A percentile compares a stretch with the other conserved stretches of the same genome.
Conservation (phyloP, 441 rosid species). For the Populus trichocarpa region DNA sequence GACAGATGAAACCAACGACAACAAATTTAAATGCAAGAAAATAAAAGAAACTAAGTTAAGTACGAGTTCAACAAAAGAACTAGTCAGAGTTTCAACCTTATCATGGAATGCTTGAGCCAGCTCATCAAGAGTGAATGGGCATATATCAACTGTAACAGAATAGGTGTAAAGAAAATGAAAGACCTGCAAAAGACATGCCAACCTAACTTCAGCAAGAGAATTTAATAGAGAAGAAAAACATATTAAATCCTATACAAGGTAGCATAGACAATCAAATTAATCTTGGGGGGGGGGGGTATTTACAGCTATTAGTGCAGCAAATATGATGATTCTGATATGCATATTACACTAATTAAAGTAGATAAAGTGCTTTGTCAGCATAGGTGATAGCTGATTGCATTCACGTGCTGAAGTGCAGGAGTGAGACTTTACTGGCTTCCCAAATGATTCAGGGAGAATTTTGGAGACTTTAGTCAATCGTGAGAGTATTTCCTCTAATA, state of each 20-base stretch:
- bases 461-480: not conserved
- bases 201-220: constrained; percentile 24
- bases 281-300: not conserved
- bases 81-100: constrained; percentile 52
- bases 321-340: not conserved
- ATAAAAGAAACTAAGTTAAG: not conserved
- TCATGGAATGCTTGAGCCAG: constrained; percentile 91
- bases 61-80: constrained; percentile 8
- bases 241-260: not conserved
- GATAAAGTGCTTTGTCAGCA: not conserved
- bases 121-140: constrained; percentile 83
- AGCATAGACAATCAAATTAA: not conserved
- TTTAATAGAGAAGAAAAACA: not conserved
- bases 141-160: constrained; percentile 50
- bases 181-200: constrained; percentile 54
- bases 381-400: not conserved
- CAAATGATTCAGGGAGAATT: not conserved
- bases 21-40: not conserved
- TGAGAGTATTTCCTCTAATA: not conserved
- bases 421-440: not conserved
- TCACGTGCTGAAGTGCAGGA: not conserved
- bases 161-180: constrained; percentile 89
- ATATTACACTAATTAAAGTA: not conserved
- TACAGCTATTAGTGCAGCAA: not conserved
- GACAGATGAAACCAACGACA: constrained; percentile 17